A percentile compares a stretch with the other conserved stretches of the same genome.
phyloP scores from a whole-genome alignment of 306 rosid genomes.

The Vachellia pachyceras region DNA sequence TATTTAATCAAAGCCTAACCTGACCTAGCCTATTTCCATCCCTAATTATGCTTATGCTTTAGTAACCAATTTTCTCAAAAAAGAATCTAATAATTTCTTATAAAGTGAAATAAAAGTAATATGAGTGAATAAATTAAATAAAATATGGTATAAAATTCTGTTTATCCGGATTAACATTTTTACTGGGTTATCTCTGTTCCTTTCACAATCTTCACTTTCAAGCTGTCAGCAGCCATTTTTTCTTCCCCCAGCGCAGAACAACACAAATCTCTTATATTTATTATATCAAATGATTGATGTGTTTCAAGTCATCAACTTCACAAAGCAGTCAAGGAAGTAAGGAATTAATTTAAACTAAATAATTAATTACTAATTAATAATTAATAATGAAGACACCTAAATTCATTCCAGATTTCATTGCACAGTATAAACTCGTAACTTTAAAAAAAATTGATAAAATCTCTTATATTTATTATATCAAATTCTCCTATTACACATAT shows the following conservation, averaged over 20 bases:
- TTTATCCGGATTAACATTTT: background rate
- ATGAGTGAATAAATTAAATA: background rate
- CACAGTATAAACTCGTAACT: too few relatives aligned
- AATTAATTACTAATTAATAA: background rate
- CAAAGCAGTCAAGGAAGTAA: background rate
- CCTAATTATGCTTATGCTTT: too few relatives aligned
- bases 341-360: background rate
- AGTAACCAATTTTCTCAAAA: too few relatives aligned
- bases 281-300: background rate
- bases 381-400: too few relatives aligned
- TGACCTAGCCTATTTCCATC: too few relatives aligned
- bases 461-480: too few relatives aligned
- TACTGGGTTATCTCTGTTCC: background rate
- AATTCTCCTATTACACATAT: too few relatives aligned
- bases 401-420: too few relatives aligned
- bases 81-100: too few relatives aligned
- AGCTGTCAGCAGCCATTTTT: conserved; percentile 1
- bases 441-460: too few relatives aligned
- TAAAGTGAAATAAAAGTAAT: background rate
- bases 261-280: too few relatives aligned
- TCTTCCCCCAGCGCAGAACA: background rate
- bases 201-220: background rate
- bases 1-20: too few relatives aligned
- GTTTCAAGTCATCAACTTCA: background rate
- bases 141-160: background rate